These are phyloP conservation scores for Mitragyna speciosa DNA, from an alignment of 257 asterid species.

Conservation along the genomic window DNA sequence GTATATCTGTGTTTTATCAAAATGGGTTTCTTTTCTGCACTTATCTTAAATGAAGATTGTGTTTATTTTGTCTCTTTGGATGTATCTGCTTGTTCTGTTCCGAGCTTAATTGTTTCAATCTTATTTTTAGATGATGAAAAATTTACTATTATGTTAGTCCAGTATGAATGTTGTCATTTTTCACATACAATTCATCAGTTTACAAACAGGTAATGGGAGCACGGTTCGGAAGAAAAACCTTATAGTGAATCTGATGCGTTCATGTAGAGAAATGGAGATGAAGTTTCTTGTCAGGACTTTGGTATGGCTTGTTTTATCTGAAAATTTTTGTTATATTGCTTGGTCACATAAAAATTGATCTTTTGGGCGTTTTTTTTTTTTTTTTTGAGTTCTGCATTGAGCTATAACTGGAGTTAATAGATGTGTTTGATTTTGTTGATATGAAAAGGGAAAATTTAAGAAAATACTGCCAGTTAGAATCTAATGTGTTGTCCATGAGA, in stretches of 20 bases:
- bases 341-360: neutral
- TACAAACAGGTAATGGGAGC: constrained; percentile 90
- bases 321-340: neutral
- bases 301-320: constrained; percentile 41
- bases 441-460: neutral
- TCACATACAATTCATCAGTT: constrained; percentile 61
- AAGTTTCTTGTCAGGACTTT: constrained; percentile 85
- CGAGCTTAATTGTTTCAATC: too few species aligned
- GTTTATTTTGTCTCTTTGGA: neutral
- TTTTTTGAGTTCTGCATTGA: neutral
- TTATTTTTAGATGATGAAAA: neutral
- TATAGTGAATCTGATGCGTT: constrained; percentile 77
- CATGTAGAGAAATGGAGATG: constrained; percentile 93
- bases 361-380: neutral
- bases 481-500: neutral
- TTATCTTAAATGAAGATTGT: neutral
- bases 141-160: constrained; percentile 12
- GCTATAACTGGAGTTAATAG: neutral
- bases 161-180: constrained; percentile 22
- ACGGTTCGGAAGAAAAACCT: constrained; percentile 71
- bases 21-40: neutral
- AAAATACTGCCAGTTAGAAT: neutral
- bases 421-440: neutral
- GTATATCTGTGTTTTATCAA: neutral
- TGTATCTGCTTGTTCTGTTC: neutral